Evolutionary conservation across 306 rosid species (phyloP), one percentile per base, ranked within the genome.

Genomic region (Prinsepia uniflora): DNA sequence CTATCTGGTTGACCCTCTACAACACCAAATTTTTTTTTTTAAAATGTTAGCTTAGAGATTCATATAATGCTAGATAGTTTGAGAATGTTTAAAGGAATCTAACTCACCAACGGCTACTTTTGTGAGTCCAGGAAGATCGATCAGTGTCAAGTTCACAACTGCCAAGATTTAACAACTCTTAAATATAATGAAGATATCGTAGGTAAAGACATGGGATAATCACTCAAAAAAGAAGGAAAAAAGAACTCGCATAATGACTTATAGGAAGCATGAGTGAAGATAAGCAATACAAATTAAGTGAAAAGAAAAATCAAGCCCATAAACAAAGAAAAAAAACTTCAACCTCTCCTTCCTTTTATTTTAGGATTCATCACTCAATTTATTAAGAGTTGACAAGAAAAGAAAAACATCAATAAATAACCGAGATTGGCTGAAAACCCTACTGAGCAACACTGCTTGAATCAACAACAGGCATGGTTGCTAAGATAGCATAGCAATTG

Each of bases 121-220:
- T 44, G 86, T 82, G 45, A 82, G 81, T 58, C 86, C 86, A 66
- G 86, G 83, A 67, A 82, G 83, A 82, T 82, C 86, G 17, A 82
- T 43, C 15, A 82, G 63, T 48, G 86, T 79, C 81, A 82, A 59
- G 70, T 82, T 82, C 60, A 82, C 86, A 59, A 82, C 86, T 82
- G 83, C 73, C 63, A 67, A 15, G 43, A 6, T 39, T 24, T 44
- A 61, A 61, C 34, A 73, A 53, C 10, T 64, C 54, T 10, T 22
- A 44, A 62, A 14, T 14, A 68, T 10, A 61, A 20, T n/a, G 60
- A 5, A 52, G 41, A 1, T 10, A n/a, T 10, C 40, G 4, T 18
- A 70, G 49, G 43, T 3, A 10, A 10, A 41, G 30, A 3, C 22
- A 2, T 41, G 43, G 10, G 55, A 36, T 14, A 49, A 50, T 73